Percentiles rank a stretch among this genome's conserved stretches.
phyloP scores from a whole-genome alignment of 768 basidiomycete species.

The Chiua virens region DNA sequence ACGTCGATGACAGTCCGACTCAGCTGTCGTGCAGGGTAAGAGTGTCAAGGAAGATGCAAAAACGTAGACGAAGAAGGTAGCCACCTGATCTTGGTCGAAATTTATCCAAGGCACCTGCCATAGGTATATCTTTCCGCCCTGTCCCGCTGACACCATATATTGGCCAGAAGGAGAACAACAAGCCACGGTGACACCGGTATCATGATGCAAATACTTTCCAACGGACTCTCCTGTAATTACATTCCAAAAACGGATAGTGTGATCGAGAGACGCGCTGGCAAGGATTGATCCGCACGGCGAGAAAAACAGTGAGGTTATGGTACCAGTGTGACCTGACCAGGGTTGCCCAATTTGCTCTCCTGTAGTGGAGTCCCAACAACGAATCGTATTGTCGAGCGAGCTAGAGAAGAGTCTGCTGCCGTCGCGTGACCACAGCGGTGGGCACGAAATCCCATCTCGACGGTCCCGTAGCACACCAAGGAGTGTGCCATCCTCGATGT shows the following conservation, averaged over 20 bases:
- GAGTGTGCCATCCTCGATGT: neutral
- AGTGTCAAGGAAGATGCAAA: neutral
- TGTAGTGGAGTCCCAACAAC: neutral
- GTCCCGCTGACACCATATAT: conserved; percentile 1
- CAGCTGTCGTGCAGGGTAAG: too few relatives aligned
- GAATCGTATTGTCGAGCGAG: neutral
- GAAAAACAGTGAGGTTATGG: neutral
- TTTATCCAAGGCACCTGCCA: neutral
- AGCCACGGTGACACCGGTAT: fast-evolving
- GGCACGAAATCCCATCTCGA: neutral
- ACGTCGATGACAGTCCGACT: too few relatives aligned
- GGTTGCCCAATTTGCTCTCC: neutral
- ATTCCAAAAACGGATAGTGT: conserved; percentile 9
- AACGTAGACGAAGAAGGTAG: neutral
- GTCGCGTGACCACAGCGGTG: conserved; percentile 8
- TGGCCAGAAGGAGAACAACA: conserved; percentile 1
- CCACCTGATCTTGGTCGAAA: neutral
- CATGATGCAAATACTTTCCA: neutral
- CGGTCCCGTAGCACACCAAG: neutral
- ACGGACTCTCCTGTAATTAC: neutral
- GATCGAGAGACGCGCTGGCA: neutral
- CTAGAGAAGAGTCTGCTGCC: conserved; percentile 5
- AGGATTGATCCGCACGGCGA: conserved; percentile 1
- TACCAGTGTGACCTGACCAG: conserved; percentile 14
- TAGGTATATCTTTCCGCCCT: neutral